Evolutionary conservation across 31 red algal species (phyloP), one percentile per base, ranked within the genome.

Genomic region (Porphyra umbilicalis): DNA sequence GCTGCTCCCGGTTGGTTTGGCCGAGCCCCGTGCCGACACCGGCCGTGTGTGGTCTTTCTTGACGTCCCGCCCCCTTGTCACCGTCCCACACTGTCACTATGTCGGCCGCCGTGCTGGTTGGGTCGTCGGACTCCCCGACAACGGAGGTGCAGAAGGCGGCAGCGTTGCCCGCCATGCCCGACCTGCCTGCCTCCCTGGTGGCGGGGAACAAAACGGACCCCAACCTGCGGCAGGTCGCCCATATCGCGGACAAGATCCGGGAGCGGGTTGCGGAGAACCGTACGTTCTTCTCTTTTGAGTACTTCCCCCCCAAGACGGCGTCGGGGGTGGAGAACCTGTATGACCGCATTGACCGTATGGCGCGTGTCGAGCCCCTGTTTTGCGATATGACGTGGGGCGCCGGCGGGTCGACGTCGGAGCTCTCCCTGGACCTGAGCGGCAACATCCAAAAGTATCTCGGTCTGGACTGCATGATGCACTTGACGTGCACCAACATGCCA

Each of bases 371-470:
- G 84, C 98, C 98, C 29, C 89, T 97, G n/a, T 99, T 99, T 81
- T 90, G 88, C 32, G 94, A 97, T 86, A 89, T 99, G 71, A 99
- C 98, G 15, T 99, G 94, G 94, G 98, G 98, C 57, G 98, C 98
- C 13, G 98, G 98, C 33, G 98, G 98, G 1, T 92, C 89, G 34
- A 99, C 98, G 6, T 88, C 88, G 32, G 95, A 93, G 8, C 84
- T 99, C 57, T 95, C 94, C 31, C 87, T 95, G 18, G 94, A 95
- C 76, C 82, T 99, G 16, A 90, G 88, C 32, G 93, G 90, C 20
- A 95, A 97, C 57, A 95, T 97, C 42, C 94, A 97, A 68, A 86
- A 87, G 57, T 96, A 91, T 81, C 80, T 94, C 9, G 94, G 94
- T 20, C 81, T 97, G 40, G 94, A 95, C 78, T 90, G 91, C 36